Evolutionary conservation across 2,329 filamentous ascomycete species (phyloP), one percentile per base, ranked within the genome.

Genomic region (Penicillium sp.): DNA sequence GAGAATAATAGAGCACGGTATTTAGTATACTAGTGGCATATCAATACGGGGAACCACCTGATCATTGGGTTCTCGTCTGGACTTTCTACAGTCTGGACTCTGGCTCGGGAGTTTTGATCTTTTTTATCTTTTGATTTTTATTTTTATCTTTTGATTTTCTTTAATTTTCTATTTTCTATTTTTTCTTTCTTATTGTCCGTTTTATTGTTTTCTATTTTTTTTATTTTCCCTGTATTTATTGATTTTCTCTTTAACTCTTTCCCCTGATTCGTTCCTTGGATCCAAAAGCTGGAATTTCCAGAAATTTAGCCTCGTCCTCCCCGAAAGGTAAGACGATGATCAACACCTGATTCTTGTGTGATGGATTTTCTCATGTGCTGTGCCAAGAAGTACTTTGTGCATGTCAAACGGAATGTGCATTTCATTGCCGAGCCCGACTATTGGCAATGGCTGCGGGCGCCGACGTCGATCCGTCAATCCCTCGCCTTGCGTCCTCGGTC

Each of bases 391-490:
- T 58, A 58, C 56, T 59, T 58, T 59, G 52, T 56, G 59, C 63
- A 63, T 68, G 66, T 65, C 68, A 66, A 67, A 68, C 62, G 64
- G 65, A 68, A 68, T 69, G 65, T 54, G 49, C 61, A 58, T 50
- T 61, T 68, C 64, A 65, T 61, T 72, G 68, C 62, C 66, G 65
- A 68, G 63, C 16, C 57, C 51, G 62, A 74, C 71, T 74, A 73
- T 73, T 73, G 71, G 65, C 66, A 71, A 70, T 71, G 68, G 68
- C 66, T 65, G 67, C 67, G 66, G 68, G 65, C 65, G 56, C 69
- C 70, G 64, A 66, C 68, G 71, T 73, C 71, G 71, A 74, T 72
- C 71, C 66, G 65, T 66, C 65, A 62, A 63, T 67, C 62, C 61
- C 59, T 62, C 58, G 64, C 71, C 68, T 72, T 72, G 64, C 69